These are phyloP conservation scores for Globisporangium sylvaticum DNA, from an alignment of 352 stramenopile genomes.

Conservation along the genomic window DNA sequence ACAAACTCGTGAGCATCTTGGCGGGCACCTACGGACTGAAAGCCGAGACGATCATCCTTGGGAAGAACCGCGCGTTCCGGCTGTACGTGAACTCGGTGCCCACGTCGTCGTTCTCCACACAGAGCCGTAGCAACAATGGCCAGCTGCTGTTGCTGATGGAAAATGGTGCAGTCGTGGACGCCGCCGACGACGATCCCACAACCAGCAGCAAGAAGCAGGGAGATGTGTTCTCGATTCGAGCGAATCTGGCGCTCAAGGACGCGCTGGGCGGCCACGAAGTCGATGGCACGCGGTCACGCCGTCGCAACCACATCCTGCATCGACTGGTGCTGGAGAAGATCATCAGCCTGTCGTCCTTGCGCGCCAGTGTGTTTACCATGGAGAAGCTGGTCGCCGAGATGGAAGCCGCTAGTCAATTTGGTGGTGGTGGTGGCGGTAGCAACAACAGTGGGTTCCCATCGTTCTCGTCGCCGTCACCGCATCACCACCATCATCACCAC, in stretches of 20 bases:
- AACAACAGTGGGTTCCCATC: neutral
- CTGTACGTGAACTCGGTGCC: constrained; percentile 36
- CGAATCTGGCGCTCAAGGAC: constrained; percentile 55
- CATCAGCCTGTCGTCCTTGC: constrained; percentile 71
- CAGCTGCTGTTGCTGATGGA: constrained; percentile 13
- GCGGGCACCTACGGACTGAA: constrained; percentile 68
- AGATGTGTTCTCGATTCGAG: constrained; percentile 37
- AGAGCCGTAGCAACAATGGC: neutral
- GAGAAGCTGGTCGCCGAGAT: constrained; percentile 29
- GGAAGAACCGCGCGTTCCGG: constrained; percentile 81
- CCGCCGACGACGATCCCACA: neutral
- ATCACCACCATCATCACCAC: neutral
- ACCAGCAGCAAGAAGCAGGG: neutral
- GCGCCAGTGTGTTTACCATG: constrained; percentile 76
- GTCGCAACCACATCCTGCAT: constrained; percentile 58
- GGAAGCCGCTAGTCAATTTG: neutral
- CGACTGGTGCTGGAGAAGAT: constrained; percentile 65
- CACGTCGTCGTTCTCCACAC: constrained; percentile 1
- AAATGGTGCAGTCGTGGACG: neutral
- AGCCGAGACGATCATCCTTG: constrained; percentile 70
- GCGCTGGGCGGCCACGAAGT: constrained; percentile 53
- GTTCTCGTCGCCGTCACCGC: neutral
- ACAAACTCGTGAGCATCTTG: constrained; percentile 68
- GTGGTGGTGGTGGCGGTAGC: neutral
- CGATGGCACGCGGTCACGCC: constrained; percentile 52